Evolutionary conservation across 169 alveolate species (phyloP).

Genomic region (Eimeria mitis): DNA sequence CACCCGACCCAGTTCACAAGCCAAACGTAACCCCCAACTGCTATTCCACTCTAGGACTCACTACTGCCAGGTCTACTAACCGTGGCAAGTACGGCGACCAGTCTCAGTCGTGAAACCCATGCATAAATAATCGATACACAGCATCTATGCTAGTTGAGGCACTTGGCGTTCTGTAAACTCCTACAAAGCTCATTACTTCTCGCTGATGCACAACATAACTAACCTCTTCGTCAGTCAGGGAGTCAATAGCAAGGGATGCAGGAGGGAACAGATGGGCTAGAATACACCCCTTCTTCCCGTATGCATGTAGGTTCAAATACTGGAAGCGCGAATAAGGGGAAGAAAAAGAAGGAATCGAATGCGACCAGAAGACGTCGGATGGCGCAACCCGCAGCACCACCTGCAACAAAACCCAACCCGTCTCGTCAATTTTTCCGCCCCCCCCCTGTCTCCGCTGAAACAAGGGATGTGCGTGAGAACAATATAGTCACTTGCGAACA

Average conservation of each 20-base stretch:
- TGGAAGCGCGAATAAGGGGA: constrained; percentile 73
- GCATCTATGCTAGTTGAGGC: neutral
- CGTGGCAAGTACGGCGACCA: no score
- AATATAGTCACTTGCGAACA: neutral
- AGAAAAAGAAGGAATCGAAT: constrained; percentile 39
- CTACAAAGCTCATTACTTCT: neutral
- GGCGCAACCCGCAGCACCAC: constrained; percentile 79
- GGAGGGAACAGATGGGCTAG: constrained; percentile 80
- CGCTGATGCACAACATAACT: neutral
- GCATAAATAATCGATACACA: neutral
- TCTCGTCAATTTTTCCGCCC: neutral
- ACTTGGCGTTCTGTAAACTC: neutral
- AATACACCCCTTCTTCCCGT: constrained; percentile 79
- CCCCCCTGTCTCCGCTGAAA: neutral
- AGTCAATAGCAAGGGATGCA: constrained; percentile 73
- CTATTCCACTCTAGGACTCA: neutral
- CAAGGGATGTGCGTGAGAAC: neutral
- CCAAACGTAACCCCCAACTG: neutral
- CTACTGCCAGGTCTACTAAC: neutral
- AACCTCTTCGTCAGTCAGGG: constrained; percentile 74
- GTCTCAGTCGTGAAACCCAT: neutral
- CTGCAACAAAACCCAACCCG: constrained; percentile 21
- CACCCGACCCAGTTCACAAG: neutral
- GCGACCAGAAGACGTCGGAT: constrained; percentile 76
- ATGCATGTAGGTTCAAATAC: constrained; percentile 76